Conservation (phyloP, 768 basidiomycete genomes). For the Rhodotorula diobovata region DNA sequence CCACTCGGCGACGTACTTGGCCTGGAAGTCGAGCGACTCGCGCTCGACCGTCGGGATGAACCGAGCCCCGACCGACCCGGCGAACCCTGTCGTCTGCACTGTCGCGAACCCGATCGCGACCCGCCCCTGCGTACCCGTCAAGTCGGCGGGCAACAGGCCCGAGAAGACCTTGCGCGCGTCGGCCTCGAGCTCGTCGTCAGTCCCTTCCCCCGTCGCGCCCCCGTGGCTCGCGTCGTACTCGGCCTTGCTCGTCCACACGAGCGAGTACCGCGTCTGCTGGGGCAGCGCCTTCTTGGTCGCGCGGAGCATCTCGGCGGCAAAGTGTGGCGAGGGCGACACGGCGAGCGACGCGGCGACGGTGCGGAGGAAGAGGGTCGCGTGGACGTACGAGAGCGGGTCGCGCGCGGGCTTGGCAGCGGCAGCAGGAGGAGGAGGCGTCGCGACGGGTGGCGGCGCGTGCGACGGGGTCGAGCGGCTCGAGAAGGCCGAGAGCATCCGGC, state of each 20-base stretch:
- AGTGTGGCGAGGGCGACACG: constrained; percentile 46
- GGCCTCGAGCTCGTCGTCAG: constrained; percentile 12
- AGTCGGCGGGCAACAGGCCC: constrained; percentile 27
- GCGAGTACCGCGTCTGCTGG: constrained; percentile 63
- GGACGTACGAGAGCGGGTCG: constrained; percentile 45
- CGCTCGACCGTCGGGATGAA: constrained; percentile 96
- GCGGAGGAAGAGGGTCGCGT: constrained; percentile 46
- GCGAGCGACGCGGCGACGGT: constrained; percentile 48
- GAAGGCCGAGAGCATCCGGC: constrained; percentile 49
- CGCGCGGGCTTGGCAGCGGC: neutral
- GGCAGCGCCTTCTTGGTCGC: constrained; percentile 96
- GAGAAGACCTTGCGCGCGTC: constrained; percentile 35
- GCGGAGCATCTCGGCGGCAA: constrained; percentile 66
- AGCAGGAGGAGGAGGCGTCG: constrained; percentile 9
- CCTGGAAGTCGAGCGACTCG: constrained; percentile 60
- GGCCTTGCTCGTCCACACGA: constrained; percentile 61
- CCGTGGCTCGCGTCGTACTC: constrained; percentile 35
- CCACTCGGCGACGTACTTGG: constrained; percentile 53
- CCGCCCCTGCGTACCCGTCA: constrained; percentile 35
- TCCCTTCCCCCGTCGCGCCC: neutral
- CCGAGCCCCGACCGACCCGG: constrained; percentile 66
- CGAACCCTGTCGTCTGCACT: constrained; percentile 78
- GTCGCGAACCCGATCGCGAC: constrained; percentile 39
- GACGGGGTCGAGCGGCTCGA: constrained; percentile 35
- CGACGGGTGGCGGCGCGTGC: neutral